Evolutionary conservation across 371 early-diverging fungal genomes (phyloP), one percentile per base, ranked within the genome.

Genomic region (Lichtheimia ramosa): DNA sequence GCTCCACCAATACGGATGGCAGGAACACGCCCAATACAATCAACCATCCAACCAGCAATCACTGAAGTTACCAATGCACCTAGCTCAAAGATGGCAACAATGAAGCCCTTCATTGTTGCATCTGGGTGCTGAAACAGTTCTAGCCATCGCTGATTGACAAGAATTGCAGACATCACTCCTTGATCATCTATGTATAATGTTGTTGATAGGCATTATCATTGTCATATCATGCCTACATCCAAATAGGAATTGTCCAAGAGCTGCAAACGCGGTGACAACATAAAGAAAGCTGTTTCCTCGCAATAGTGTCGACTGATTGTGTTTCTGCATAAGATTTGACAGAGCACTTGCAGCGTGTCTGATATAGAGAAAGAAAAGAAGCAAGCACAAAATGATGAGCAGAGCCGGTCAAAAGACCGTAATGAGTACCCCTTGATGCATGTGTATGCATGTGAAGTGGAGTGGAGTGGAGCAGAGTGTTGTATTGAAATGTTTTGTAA

Each of bases 1-100:
- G 61, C 10, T 16, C 79, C 63, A 7, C 84, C 83, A 16, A 75
- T 41, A 21, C 66, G 52, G 64, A 83, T 83, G 5, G 79, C 74
- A 55, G 64, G 56, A 20, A 66, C 60, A 49, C 84, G 77, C 14
- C 84, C 84, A 28, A 70, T 63, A 4, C 39, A 42, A 59, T 82
- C 81, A 61, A 73, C 69, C 0, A 77, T 54, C 61, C 66, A 76
- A 51, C 71, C 66, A 1, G 73, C 63, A 13, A 63, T 61, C 21
- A 68, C 75, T 2, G 75, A 39, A 13, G 71, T 78, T 15, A 64
- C 42, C 58, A 69, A 68, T 23, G 81, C 71, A 58, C 83, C 83
- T 16, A 82, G 50, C 24, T 66, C 63, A 57, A 80, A 74, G 15
- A 82, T 63, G 3, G 70, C 62, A 14, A 79, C 69, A 4, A 79